Evolutionary conservation across 2,329 filamentous ascomycete species (phyloP), one percentile per base, ranked within the genome.

Genomic region (Calonectria pauciramosa): DNA sequence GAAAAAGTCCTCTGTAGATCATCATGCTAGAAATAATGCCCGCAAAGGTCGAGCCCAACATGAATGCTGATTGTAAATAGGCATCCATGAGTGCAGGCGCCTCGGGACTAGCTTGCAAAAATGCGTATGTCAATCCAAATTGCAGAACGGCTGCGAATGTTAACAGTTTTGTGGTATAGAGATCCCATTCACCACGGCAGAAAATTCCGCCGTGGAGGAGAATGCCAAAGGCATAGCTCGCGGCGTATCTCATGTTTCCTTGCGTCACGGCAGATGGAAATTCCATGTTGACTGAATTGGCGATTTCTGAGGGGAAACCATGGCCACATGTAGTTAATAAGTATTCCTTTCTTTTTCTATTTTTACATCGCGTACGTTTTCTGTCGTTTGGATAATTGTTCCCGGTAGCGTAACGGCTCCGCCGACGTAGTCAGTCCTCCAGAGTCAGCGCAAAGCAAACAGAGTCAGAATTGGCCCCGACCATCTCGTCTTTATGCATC

Each of bases 101-200:
- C 14, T 38, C 73, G 20, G 26, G 1, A 14, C 16, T 13, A 3
- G 11, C 38, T 8, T 23, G 11, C 1, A 34, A 38, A 4, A 75
- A 34, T 5, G 51, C 6, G n/a, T 52, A 47, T 0, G 73, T 51
- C 1, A 51, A 11, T 1, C 23, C 28, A 26, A 68, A 26, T 5
- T 70, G 52, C 0, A 56, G 16, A 3, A 51, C 3, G 1, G 41
- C 23, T 32, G 41, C 44, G 3, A 20, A 3, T 18, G 60, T 26
- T 4, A 70, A 4, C n/a, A 75, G 41, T 11, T 64, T 75, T 14
- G 71, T 67, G 1, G 73, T 75, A 18, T 75, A 70, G 18, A 75
- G 66, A 20, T 75, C 73, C 73, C 73, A 75, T 68, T 75, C 73
- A 18, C 73, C 70, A 16, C 36, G 71, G 5, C 59, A 16, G 14